Evolutionary conservation across 2,329 filamentous ascomycete genomes (phyloP).

Genomic region (Botrytis deweyae): DNA sequence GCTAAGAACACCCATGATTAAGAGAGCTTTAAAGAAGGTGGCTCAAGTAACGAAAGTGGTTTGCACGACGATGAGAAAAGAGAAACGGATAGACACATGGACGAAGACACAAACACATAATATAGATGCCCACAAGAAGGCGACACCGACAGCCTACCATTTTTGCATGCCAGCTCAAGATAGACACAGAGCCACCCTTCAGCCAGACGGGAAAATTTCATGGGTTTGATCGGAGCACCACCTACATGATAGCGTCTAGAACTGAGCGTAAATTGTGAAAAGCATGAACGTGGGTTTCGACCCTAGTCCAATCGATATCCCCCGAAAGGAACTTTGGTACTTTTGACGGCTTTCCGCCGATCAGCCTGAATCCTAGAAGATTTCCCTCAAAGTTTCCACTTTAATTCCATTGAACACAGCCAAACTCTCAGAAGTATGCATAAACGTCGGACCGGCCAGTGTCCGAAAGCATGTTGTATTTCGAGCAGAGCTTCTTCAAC

Average conservation of each 20-base stretch:
- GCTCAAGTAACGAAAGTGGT: constrained; percentile 19
- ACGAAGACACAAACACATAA: constrained; percentile 18
- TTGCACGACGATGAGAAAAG: constrained; percentile 11
- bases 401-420: neutral
- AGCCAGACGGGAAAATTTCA: constrained; percentile 10
- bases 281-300: constrained; percentile 8
- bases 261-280: neutral
- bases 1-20: constrained; percentile 18
- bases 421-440: neutral
- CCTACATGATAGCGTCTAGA: constrained; percentile 10
- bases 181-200: neutral
- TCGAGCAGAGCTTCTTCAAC: neutral
- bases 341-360: neutral
- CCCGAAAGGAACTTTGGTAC: neutral
- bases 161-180: constrained; percentile 13
- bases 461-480: neutral
- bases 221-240: constrained; percentile 5
- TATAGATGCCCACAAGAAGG: constrained; percentile 10
- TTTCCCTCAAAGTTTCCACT: constrained; percentile 9
- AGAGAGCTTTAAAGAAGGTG: constrained; percentile 10
- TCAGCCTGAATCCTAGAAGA: neutral
- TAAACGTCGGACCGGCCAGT: neutral
- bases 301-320: neutral
- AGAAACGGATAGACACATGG: constrained; percentile 8
- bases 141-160: constrained; percentile 9